Conservation (phyloP, 352 stramenopile genomes). For the Globisporangium emineosum region DNA sequence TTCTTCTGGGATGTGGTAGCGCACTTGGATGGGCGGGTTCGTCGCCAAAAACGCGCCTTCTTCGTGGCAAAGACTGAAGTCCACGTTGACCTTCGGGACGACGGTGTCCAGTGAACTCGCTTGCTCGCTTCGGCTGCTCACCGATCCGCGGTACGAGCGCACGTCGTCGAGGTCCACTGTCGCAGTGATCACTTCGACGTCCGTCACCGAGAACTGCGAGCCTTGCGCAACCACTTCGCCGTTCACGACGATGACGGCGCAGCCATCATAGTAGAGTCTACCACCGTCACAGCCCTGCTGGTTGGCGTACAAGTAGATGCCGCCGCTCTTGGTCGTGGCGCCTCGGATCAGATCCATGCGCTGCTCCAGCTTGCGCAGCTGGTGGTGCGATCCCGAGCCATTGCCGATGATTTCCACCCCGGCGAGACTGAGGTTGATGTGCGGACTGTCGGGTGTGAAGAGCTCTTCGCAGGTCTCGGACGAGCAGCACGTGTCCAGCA, state of each 20-base stretch:
- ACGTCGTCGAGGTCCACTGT: constrained; percentile 98
- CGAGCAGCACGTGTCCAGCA: constrained; percentile 84
- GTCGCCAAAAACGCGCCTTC: constrained; percentile 45
- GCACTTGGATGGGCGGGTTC: constrained; percentile 29
- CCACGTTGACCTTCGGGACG: constrained; percentile 68
- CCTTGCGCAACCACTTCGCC: constrained; percentile 95
- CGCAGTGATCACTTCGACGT: constrained; percentile 97
- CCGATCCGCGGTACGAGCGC: constrained; percentile 91
- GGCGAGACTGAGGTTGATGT: constrained; percentile 92
- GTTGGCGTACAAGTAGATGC: constrained; percentile 99
- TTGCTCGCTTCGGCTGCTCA: constrained; percentile 94
- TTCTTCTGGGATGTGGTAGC: constrained; percentile 91
- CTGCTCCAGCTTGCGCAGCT: constrained; percentile 93
- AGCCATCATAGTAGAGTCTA: constrained; percentile 97
- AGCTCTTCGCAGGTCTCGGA: constrained; percentile 98
- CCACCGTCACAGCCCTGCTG: constrained; percentile 96
- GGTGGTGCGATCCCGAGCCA: constrained; percentile 96
- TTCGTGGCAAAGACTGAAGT: constrained; percentile 75
- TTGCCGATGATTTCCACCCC: constrained; percentile 99
- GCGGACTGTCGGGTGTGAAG: constrained; percentile 94
- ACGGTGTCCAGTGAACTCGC: constrained; percentile 71
- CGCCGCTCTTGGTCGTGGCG: constrained; percentile 93
- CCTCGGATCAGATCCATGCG: constrained; percentile 90
- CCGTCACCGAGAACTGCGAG: constrained; percentile 95
- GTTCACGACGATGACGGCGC: constrained; percentile 96